Conservation (phyloP, 2,329 filamentous ascomycete species). For the Harringtonia lauricola region DNA sequence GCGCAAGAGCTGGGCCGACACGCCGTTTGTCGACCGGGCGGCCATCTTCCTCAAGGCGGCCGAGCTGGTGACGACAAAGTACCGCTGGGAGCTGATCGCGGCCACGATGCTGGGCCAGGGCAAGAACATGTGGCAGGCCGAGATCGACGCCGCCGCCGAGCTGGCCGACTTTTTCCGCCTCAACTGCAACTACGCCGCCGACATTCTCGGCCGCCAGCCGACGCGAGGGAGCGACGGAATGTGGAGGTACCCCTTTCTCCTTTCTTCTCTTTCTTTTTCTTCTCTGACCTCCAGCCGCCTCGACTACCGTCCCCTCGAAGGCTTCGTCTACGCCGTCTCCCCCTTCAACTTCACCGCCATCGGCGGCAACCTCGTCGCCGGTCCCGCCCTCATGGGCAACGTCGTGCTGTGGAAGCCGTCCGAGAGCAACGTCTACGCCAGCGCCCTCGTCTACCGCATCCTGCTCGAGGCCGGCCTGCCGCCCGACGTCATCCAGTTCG, state of each 20-base stretch:
- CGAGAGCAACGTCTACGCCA: constrained; percentile 74
- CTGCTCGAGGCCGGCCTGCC: constrained; percentile 83
- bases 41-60: constrained; percentile 28
- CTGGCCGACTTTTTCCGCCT: constrained; percentile 27
- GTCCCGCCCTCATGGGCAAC: constrained; percentile 81
- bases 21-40: too few species aligned
- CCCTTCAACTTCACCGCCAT: constrained; percentile 98
- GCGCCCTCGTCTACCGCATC: constrained; percentile 82
- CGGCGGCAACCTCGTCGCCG: constrained; percentile 70
- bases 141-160: constrained; percentile 91
- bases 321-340: constrained; percentile 89
- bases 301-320: constrained; percentile 78
- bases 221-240: constrained; percentile 79
- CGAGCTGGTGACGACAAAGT: constrained; percentile 79
- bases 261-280: too few species aligned
- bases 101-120: constrained; percentile 92
- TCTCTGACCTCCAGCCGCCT: constrained; percentile 34
- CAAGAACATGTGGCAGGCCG: constrained; percentile 96
- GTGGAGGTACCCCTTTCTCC: constrained; percentile 71
- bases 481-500: constrained; percentile 80
- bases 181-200: too few species aligned
- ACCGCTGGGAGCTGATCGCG: constrained; percentile 92
- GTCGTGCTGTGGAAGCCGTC: constrained; percentile 94
- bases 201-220: constrained; percentile 63
- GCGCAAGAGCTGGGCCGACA: too few species aligned